phyloP scores from a whole-genome alignment of 345 rosid species.

The Streptanthus diversifolius region DNA sequence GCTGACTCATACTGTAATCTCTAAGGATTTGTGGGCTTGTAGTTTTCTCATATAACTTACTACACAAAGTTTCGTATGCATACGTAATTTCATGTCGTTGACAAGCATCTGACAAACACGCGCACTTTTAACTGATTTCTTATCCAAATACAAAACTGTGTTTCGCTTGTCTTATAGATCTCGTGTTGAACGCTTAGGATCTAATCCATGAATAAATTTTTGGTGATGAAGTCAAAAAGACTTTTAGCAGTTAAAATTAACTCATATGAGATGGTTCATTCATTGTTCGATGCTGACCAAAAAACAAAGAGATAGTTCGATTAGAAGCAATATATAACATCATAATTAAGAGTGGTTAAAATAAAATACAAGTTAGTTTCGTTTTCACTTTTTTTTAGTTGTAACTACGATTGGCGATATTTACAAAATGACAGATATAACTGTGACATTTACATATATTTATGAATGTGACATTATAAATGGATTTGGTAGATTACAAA shows the following conservation, averaged over 20 bases:
- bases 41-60: slow-evolving; percentile 7
- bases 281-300: background rate
- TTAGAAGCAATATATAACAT: too few relatives aligned
- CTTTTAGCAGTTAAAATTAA: background rate
- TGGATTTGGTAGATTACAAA: background rate
- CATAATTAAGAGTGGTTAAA: too few relatives aligned
- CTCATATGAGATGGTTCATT: background rate
- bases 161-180: slow-evolving; percentile 14
- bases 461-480: background rate
- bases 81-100: slow-evolving; percentile 8
- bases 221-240: background rate
- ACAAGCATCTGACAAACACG: slow-evolving; percentile 25
- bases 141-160: background rate
- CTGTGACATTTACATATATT: background rate
- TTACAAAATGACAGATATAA: background rate
- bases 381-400: background rate
- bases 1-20: background rate
- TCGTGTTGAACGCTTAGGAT: background rate
- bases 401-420: background rate
- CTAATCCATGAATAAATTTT: background rate
- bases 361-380: too few relatives aligned
- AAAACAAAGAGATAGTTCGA: background rate
- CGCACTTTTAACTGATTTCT: slow-evolving; percentile 21
- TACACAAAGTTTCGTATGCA: background rate
- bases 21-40: slow-evolving; percentile 1